These are phyloP conservation scores for Sarocladium oryzae DNA, from an alignment of 2,329 filamentous ascomycete genomes.

Conservation along the genomic window DNA sequence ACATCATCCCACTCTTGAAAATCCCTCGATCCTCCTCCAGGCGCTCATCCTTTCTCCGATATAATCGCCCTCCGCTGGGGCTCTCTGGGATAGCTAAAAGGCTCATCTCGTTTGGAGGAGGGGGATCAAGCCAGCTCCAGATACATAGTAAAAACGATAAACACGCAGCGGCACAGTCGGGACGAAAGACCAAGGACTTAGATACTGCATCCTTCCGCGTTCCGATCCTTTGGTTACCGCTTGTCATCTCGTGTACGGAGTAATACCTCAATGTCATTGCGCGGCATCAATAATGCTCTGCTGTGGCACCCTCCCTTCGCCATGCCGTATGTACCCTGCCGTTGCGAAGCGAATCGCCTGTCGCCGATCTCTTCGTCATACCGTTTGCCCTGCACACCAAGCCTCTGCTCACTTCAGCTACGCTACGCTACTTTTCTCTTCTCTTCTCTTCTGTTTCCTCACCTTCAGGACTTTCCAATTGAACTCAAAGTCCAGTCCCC, in stretches of 20 bases:
- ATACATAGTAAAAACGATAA: no score
- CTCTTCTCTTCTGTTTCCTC: background rate
- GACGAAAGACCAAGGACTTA: background rate
- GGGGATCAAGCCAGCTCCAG: no score
- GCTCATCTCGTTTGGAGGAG: no score
- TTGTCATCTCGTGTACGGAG: background rate
- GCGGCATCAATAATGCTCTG: background rate
- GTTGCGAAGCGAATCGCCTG: no score
- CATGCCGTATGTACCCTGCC: no score
- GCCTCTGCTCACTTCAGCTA: background rate
- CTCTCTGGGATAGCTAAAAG: background rate
- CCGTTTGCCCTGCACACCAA: background rate
- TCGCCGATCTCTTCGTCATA: background rate
- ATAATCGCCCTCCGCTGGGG: background rate
- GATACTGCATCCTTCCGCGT: constrained; percentile 6
- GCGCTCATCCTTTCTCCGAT: background rate
- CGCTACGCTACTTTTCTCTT: background rate
- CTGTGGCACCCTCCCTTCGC: background rate
- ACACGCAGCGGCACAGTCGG: no score
- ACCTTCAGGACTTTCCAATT: background rate
- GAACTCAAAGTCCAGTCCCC: background rate
- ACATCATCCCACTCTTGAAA: background rate
- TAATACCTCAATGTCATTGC: background rate
- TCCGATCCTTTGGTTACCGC: background rate
- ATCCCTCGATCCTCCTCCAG: background rate